Base-by-base conservation (phyloP, 257 asterid genomes). In the Parsonsia alboflavescens region DNA sequence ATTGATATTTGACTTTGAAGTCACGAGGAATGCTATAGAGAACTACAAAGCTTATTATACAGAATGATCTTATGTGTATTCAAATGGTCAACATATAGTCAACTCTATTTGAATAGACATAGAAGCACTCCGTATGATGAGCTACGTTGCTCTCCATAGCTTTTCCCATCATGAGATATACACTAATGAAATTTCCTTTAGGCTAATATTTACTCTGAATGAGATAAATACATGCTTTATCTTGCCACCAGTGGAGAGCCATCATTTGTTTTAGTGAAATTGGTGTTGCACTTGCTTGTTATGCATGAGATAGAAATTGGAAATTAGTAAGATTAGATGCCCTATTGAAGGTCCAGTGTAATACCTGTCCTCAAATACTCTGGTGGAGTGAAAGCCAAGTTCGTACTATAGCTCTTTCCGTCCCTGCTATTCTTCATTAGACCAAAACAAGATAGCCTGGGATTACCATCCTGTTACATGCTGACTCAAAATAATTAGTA, bases 391-490 rank as follows among this genome's bases (percentile, higher is more conserved):
- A 85, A 85, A 56, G 87, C 84, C 77, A 83, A 72, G 75, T 85
- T 83, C 68, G 89, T 79, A 76, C 87, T 83, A 48, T 85, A 85
- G 70, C 86, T 85, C 73, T 85, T 85, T 24, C 87, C 89, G 72
- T 83, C 89, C 77, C 83, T 75, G 81, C 84, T 85, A 67, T 85
- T 85, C 81, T 85, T 85, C 87, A 85, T 83, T 61, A 85, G 77
- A 64, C 89, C 89, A 83, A 85, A 85, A 57, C 85, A 85, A 17
- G 89, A 85, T 67, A 83, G 85, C 84, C 82, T 78, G 48, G 89
- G 89, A 74, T 85, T 77, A 10, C 82, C 80, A 33, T 83, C 84
- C 89, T 83, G 84, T 73, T 59, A 72, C 57, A 76, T 56, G 73
- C 39, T 6, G 45, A 57, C 26, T 59, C 44, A 9, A 15, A 2